phyloP scores from a whole-genome alignment of 2,329 filamentous ascomycete species.

The Pseudogymnoascus sp. region DNA sequence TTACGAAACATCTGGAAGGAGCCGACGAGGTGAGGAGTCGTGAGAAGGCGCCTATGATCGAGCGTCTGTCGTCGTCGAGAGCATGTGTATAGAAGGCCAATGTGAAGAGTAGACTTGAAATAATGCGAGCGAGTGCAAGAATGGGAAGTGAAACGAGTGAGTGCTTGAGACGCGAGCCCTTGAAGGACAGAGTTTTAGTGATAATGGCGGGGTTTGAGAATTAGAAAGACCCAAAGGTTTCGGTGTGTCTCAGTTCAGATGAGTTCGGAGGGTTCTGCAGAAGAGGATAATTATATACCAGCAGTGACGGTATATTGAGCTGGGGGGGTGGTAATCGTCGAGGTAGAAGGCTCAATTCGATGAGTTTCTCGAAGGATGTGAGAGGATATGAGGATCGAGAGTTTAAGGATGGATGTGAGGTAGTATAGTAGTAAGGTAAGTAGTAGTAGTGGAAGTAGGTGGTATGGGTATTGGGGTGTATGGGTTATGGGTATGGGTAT shows the following conservation, averaged over 20 bases:
- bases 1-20: constrained; percentile 31
- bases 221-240: background rate
- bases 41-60: background rate
- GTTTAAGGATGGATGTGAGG: background rate
- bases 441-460: background rate
- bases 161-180: background rate
- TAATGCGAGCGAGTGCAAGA: background rate
- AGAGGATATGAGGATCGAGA: background rate
- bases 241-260: background rate
- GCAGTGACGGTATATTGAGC: constrained; percentile 11
- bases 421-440: background rate
- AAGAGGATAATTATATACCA: constrained; percentile 2
- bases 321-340: background rate
- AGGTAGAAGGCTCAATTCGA: background rate
- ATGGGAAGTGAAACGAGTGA: background rate
- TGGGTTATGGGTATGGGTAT: background rate
- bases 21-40: background rate
- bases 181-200: background rate
- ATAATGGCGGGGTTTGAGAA: background rate
- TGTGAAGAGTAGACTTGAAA: background rate
- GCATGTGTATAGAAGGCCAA: background rate
- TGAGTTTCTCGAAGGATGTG: background rate
- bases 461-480: background rate
- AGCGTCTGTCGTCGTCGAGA: background rate
- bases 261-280: background rate